These are phyloP conservation scores for Xylariaceae sp. DNA, from an alignment of 2,329 filamentous ascomycete genomes.

Conservation along the genomic window DNA sequence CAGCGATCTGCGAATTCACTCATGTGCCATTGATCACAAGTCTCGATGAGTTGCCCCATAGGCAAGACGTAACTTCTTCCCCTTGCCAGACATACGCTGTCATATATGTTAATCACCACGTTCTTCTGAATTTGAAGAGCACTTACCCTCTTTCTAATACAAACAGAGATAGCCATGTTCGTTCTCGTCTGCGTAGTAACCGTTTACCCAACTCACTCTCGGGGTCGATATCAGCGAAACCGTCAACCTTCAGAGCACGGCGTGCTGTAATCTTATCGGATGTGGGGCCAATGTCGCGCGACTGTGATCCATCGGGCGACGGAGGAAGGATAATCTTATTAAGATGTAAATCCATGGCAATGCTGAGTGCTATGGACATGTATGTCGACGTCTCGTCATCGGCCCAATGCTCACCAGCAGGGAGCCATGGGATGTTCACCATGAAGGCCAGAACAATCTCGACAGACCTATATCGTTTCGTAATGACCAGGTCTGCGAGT, in stretches of 20 bases:
- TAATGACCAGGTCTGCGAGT: constrained; percentile 58
- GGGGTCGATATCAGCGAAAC: constrained; percentile 59
- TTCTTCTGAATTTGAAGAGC: background rate
- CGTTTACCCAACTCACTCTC: constrained; percentile 55
- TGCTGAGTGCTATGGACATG: constrained; percentile 62
- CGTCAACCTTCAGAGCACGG: constrained; percentile 61
- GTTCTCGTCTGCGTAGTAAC: constrained; percentile 59
- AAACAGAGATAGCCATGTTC: constrained; percentile 67
- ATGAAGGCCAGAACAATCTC: constrained; percentile 72
- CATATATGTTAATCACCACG: constrained; percentile 17
- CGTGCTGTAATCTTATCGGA: constrained; percentile 65
- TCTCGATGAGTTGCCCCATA: constrained; percentile 58
- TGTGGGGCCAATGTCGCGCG: constrained; percentile 48
- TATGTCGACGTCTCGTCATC: constrained; percentile 71
- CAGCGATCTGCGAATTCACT: constrained; percentile 58
- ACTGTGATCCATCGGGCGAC: constrained; percentile 41
- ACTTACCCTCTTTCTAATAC: constrained; percentile 62
- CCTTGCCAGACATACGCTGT: constrained; percentile 61
- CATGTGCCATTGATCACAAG: constrained; percentile 65
- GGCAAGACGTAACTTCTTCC: constrained; percentile 65
- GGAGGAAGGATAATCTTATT: constrained; percentile 61
- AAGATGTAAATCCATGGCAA: constrained; percentile 63
- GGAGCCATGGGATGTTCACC: constrained; percentile 73
- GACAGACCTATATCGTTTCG: constrained; percentile 59
- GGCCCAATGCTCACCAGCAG: constrained; percentile 59